Base-by-base conservation (phyloP, 2,329 filamentous ascomycete species). In the Celoporthe dispersa region DNA sequence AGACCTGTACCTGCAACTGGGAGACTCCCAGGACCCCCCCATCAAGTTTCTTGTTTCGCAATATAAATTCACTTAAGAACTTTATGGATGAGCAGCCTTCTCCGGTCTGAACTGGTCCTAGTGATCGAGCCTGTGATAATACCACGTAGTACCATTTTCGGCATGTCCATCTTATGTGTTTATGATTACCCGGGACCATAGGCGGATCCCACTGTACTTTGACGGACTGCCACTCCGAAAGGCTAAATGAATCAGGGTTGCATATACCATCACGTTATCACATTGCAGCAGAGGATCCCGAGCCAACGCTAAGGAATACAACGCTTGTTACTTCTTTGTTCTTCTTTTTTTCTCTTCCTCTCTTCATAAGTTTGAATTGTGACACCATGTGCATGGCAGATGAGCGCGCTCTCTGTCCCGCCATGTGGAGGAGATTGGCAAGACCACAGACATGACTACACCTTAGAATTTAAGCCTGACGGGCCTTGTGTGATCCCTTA, bases 211-310 rank as follows among this genome's bases (percentile, higher is more conserved):
- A 37, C 35, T 39, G 37, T 39, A 59, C 12, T 2, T 37, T 39
- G 9, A 61, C 59, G 59, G 59, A 61, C 35, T 39, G 33, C 59
- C 31, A 39, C 59, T 61, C 59, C 59, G 59, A 61, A 61, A 37
- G 59, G 59, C 59, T 61, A 37, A 61, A 61, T 61, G 19, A 33
- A 39, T 25, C 33, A 22, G 7, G 59, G 33, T 61, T 39, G 59
- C 59, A 39, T 16, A 19, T 60, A 60, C 33, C 14, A 57, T 31
- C 25, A 57, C 53, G 28, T 31, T 31, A 48, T 48, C 41, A 48
- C 44, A n/a, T 48, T n/a, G 44, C 44, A 48, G 51, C 53, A 57
- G 53, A 16, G 28, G 53, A 57, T 19, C 28, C 25, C 28, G 11
- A 16, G 14, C 28, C 14, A 22, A 57, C 25, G 4, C 53, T 8